Evolutionary conservation across 441 rosid species (phyloP).

Genomic region (Euphorbia schlechtendalii): DNA sequence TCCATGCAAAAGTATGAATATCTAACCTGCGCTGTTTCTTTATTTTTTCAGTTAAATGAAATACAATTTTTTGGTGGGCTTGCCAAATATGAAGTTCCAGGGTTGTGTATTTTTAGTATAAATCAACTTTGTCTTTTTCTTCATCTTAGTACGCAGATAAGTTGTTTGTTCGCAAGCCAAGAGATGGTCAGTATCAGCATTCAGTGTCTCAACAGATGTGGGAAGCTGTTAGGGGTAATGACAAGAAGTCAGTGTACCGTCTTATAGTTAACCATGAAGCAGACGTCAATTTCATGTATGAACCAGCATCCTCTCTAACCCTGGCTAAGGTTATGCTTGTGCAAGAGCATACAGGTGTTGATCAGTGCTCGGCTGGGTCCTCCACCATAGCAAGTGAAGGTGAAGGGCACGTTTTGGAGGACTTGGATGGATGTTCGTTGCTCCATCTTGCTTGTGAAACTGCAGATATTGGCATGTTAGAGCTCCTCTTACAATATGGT

Average conservation of each 20-base stretch:
- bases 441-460: slow-evolving; percentile 98
- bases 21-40: slow-evolving; percentile 11
- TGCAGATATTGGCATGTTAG: slow-evolving; percentile 96
- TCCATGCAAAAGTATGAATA: slow-evolving; percentile 78
- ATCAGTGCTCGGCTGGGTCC: slow-evolving; percentile 51
- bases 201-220: slow-evolving; percentile 68
- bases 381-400: slow-evolving; percentile 36
- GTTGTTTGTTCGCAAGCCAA: slow-evolving; percentile 72
- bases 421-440: slow-evolving; percentile 69
- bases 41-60: background rate
- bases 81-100: no score
- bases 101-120: no score
- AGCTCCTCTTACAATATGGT: slow-evolving; percentile 93
- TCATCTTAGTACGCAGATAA: slow-evolving; percentile 84
- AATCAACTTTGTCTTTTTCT: no score
- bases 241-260: slow-evolving; percentile 87
- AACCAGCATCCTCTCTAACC: slow-evolving; percentile 72
- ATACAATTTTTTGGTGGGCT: background rate
- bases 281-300: slow-evolving; percentile 60
- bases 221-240: slow-evolving; percentile 88
- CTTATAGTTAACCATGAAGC: slow-evolving; percentile 72
- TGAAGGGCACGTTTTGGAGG: slow-evolving; percentile 48
- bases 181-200: slow-evolving; percentile 48
- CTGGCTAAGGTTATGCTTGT: slow-evolving; percentile 76
- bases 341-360: no score